phyloP scores from a whole-genome alignment of 129 eudicot genomes.

The Kitagawia praeruptora region DNA sequence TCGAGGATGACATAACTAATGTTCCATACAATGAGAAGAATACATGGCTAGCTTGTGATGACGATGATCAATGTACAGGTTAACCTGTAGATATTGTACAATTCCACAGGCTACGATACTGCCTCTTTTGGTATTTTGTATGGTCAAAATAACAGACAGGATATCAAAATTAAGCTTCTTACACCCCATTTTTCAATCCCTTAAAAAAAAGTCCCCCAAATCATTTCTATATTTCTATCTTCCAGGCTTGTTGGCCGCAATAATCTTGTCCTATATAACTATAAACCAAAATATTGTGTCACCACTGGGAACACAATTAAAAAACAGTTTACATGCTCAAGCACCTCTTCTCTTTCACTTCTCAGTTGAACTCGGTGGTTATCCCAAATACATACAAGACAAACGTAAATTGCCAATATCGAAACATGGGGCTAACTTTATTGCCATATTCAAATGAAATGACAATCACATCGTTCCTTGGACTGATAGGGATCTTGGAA shows the following conservation, averaged over 20 bases:
- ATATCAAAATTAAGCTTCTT: background rate
- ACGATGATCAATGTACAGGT: no score
- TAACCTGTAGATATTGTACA: no score
- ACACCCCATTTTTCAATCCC: background rate
- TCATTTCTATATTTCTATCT: background rate
- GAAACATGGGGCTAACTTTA: conserved; percentile 13
- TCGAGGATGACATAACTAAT: no score
- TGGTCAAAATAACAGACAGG: no score
- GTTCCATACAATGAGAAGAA: no score
- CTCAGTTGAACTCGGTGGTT: background rate
- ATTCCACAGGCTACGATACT: no score
- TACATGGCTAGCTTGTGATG: no score
- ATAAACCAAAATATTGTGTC: background rate
- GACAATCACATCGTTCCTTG: conserved; percentile 19
- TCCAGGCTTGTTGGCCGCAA: background rate
- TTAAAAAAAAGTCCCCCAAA: background rate
- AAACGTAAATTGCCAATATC: conserved; percentile 6
- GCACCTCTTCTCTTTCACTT: background rate
- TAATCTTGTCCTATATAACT: conserved; percentile 1
- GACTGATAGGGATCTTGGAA: conserved; percentile 7
- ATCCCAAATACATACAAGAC: conserved; percentile 5
- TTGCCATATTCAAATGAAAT: conserved; percentile 30
- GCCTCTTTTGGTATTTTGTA: no score
- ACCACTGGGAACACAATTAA: background rate
- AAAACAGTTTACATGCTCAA: conserved; percentile 2